phyloP scores from a whole-genome alignment of 345 rosid genomes.

The Aethionema arabicum region DNA sequence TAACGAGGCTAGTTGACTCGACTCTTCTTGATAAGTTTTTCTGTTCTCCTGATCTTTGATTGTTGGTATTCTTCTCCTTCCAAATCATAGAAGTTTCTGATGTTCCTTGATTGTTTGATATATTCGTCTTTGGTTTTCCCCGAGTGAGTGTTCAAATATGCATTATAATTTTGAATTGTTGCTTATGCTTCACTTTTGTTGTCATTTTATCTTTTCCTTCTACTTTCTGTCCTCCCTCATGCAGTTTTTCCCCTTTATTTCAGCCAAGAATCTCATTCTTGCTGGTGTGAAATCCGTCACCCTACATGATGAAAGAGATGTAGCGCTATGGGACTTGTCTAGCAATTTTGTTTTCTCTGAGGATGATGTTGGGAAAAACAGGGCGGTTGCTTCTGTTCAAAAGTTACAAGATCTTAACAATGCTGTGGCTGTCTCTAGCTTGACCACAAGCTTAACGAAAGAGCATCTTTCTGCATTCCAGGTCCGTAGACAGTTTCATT shows the following conservation, averaged over 20 bases:
- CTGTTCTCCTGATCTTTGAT: neutral
- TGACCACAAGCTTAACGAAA: conserved; percentile 61
- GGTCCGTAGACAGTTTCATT: conserved; percentile 40
- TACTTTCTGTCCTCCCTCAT: conserved; percentile 7
- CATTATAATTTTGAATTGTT: neutral
- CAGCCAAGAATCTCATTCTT: conserved; percentile 87
- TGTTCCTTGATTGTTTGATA: conserved; percentile 4
- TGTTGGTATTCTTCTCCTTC: conserved; percentile 11
- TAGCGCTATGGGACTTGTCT: conserved; percentile 83
- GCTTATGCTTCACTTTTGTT: conserved; percentile 5
- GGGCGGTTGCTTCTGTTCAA: conserved; percentile 79
- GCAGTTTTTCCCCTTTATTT: neutral
- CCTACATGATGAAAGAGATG: conserved; percentile 74
- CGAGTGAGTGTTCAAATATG: neutral
- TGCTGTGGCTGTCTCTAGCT: conserved; percentile 59
- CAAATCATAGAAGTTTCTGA: neutral
- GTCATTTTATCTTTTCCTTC: neutral
- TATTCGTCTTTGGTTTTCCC: neutral
- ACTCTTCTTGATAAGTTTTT: neutral
- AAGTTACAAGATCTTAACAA: conserved; percentile 91
- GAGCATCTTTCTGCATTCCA: conserved; percentile 78
- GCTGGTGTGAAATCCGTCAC: conserved; percentile 96
- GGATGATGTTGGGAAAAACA: conserved; percentile 77
- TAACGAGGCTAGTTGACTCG: neutral
- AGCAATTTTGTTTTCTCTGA: conserved; percentile 74